Percentiles rank a stretch among this genome's conserved stretches.
Conservation (phyloP, 352 stramenopile species). For the Phytophthora boehmeriae region DNA sequence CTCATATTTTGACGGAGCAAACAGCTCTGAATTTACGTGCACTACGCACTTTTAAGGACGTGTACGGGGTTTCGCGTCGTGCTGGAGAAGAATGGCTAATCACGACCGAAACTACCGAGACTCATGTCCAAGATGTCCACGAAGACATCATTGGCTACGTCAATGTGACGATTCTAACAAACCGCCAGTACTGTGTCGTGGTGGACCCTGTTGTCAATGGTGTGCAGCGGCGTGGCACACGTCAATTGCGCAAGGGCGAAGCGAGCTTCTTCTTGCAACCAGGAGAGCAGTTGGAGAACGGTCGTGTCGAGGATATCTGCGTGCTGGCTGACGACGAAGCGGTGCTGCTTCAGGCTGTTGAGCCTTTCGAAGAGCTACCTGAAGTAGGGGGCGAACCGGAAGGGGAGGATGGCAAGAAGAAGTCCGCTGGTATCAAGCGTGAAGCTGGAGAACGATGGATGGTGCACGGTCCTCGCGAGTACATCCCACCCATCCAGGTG, state of each 20-base stretch:
- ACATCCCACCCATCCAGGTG: conserved; percentile 82
- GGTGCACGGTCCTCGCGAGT: conserved; percentile 79
- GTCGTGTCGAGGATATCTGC: conserved; percentile 64
- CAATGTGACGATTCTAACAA: conserved; percentile 69
- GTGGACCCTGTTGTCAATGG: conserved; percentile 71
- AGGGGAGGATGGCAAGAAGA: conserved; percentile 24
- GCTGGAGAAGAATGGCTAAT: conserved; percentile 85
- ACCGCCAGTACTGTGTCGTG: conserved; percentile 85
- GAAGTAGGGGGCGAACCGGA: conserved; percentile 26
- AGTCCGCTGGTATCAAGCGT: conserved; percentile 41
- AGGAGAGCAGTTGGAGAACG: conserved; percentile 63
- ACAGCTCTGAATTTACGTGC: conserved; percentile 69
- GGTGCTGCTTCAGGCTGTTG: conserved; percentile 75
- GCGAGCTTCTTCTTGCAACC: conserved; percentile 77
- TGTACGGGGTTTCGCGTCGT: conserved; percentile 72
- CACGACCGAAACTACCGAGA: conserved; percentile 72
- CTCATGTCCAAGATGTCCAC: conserved; percentile 79
- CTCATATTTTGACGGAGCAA: conserved; percentile 71
- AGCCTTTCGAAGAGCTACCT: conserved; percentile 56
- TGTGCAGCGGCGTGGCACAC: conserved; percentile 72
- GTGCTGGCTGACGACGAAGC: conserved; percentile 79
- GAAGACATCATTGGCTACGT: conserved; percentile 73
- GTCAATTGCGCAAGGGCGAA: conserved; percentile 75
- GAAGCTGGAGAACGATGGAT: conserved; percentile 82
- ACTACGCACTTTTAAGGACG: conserved; percentile 74